These are phyloP conservation scores for Lanmaoa pseudosensibilis DNA, from an alignment of 768 basidiomycete species.

Conservation along the genomic window DNA sequence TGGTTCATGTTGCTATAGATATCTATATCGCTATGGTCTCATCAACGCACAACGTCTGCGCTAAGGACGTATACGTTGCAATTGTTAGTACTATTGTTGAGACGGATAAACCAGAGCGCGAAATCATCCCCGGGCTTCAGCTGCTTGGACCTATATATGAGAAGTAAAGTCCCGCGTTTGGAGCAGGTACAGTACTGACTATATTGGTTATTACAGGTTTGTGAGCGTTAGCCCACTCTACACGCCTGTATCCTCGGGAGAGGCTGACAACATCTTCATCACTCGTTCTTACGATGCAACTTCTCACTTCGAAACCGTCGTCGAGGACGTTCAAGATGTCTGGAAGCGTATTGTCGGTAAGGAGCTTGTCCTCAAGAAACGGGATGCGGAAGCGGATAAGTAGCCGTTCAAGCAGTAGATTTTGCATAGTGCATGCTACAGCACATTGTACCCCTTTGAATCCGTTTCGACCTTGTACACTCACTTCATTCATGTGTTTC, in stretches of 20 bases:
- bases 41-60: constrained; percentile 95
- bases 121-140: constrained; percentile 89
- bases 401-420: constrained; percentile 22
- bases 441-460: constrained; percentile 13
- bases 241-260: constrained; percentile 80
- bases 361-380: constrained; percentile 84
- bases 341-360: constrained; percentile 85
- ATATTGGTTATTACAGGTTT: constrained; percentile 56
- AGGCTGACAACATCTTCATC: constrained; percentile 90
- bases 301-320: constrained; percentile 98
- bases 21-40: constrained; percentile 99
- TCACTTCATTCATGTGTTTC: constrained; percentile 2
- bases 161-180: constrained; percentile 57
- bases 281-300: constrained; percentile 98
- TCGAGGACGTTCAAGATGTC: constrained; percentile 95
- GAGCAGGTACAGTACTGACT: constrained; percentile 7
- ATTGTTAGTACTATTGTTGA: constrained; percentile 99
- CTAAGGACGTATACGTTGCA: constrained; percentile 92
- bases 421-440: constrained; percentile 6
- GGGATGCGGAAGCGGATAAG: constrained; percentile 66
- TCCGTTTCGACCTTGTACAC: constrained; percentile 3
- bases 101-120: constrained; percentile 86
- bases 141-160: constrained; percentile 92
- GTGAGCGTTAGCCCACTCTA: constrained; percentile 86
- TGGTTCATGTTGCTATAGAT: constrained; percentile 49